phyloP scores from a whole-genome alignment of 208 protist genomes.

The Trypanosoma avium region DNA sequence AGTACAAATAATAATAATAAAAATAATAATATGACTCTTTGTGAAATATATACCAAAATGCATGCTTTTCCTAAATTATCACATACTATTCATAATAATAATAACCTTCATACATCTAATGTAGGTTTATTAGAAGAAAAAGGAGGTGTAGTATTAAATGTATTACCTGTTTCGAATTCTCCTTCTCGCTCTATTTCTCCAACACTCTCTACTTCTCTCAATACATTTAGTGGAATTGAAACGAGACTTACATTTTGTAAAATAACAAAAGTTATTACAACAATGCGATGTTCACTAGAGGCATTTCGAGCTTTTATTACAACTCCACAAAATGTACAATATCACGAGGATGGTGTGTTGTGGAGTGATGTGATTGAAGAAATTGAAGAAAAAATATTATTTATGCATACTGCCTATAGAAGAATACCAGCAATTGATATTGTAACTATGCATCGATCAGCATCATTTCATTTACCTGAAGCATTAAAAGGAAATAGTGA shows the following conservation, averaged over 20 bases:
- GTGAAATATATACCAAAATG: background rate
- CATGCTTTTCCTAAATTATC: too few relatives aligned
- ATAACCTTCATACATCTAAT: too few relatives aligned
- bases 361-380: constrained; percentile 22
- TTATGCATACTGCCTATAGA: constrained; percentile 24
- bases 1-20: background rate
- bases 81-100: too few relatives aligned
- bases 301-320: constrained; percentile 25
- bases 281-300: constrained; percentile 23
- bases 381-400: background rate
- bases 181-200: too few relatives aligned
- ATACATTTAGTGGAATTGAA: background rate
- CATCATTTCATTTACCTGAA: background rate
- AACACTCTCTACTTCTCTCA: too few relatives aligned
- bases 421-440: constrained; percentile 19
- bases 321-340: constrained; percentile 20
- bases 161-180: background rate
- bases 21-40: background rate
- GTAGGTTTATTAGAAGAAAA: background rate
- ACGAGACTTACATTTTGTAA: background rate
- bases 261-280: constrained; percentile 16
- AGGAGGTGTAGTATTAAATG: background rate
- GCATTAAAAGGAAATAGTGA: constrained; percentile 3
- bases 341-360: constrained; percentile 16
- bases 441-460: constrained; percentile 16